Conservation (phyloP, 192 early-diverging fungal species). For the Coemansia sp. region DNA sequence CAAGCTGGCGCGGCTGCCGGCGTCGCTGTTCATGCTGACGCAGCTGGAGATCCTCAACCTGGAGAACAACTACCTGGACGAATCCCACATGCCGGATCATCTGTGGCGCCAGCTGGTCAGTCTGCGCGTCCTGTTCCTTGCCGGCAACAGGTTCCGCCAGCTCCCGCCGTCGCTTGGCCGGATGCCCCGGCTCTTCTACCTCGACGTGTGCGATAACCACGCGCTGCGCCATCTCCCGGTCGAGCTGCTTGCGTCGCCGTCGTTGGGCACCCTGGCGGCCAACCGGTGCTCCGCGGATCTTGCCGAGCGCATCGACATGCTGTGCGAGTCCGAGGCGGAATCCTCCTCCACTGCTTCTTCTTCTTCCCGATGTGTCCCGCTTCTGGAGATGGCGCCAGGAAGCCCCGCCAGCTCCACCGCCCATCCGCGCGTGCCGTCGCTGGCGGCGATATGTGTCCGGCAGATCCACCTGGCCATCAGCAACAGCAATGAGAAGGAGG, state of each 20-base stretch:
- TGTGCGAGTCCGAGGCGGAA: not conserved
- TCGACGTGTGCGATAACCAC: conserved; percentile 43
- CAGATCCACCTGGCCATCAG: conserved; percentile 6
- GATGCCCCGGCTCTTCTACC: conserved; percentile 43
- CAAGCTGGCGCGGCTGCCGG: conserved; percentile 32
- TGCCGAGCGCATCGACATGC: not conserved
- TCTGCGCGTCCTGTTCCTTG: conserved; percentile 44
- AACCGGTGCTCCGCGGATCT: conserved; percentile 25
- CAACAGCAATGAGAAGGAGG: not conserved
- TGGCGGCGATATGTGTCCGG: conserved; percentile 23
- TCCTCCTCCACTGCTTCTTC: not conserved
- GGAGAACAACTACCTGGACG: conserved; percentile 38
- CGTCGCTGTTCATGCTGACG: conserved; percentile 31
- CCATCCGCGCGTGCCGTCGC: conserved; percentile 12
- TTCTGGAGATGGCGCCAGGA: not conserved
- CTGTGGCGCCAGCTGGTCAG: conserved; percentile 25
- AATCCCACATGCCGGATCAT: conserved; percentile 3
- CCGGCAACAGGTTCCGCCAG: conserved; percentile 24
- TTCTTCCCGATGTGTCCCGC: not conserved
- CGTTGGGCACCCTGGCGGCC: conserved; percentile 34
- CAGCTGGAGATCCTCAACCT: conserved; percentile 51
- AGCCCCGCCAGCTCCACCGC: not conserved
- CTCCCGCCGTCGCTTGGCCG: conserved; percentile 37
- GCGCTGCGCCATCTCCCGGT: conserved; percentile 20
- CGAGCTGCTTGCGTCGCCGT: conserved; percentile 28